phyloP scores from a whole-genome alignment of 176 grass and related monocot species.

The Zoysia pacifica region DNA sequence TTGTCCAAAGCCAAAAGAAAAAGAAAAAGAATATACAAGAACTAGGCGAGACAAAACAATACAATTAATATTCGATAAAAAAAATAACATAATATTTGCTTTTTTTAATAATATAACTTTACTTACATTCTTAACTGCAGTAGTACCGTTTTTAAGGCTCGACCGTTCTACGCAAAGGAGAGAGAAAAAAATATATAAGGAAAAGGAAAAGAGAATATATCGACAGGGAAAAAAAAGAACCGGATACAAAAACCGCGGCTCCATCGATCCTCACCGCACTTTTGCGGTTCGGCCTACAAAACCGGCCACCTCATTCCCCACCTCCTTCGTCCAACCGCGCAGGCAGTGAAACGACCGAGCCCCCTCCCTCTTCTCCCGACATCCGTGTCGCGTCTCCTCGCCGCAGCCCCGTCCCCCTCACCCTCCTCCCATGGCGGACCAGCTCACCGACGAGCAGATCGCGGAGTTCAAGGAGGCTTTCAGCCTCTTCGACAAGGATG shows the following conservation, averaged over 20 bases:
- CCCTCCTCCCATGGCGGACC: slow-evolving; percentile 67
- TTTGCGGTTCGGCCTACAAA: slow-evolving; percentile 35
- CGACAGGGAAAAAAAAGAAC: not conserved
- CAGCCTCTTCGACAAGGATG: slow-evolving; percentile 98
- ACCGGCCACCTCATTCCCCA: slow-evolving; percentile 21
- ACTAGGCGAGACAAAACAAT: too few relatives aligned
- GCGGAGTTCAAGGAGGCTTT: slow-evolving; percentile 93
- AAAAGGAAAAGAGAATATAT: not conserved
- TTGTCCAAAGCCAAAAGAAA: too few relatives aligned
- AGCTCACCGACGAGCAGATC: slow-evolving; percentile 92
- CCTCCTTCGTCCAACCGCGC: not conserved
- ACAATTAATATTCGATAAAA: too few relatives aligned
- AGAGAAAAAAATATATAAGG: not conserved
- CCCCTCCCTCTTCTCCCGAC: not conserved
- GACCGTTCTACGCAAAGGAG: not conserved
- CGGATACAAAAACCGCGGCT: slow-evolving; percentile 34
- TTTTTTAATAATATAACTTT: too few relatives aligned
- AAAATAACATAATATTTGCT: too few relatives aligned
- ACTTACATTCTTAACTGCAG: too few relatives aligned
- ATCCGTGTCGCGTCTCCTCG: not conserved
- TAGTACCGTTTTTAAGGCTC: too few relatives aligned
- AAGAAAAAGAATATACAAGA: too few relatives aligned
- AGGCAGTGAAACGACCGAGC: slow-evolving; percentile 5
- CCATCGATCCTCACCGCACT: not conserved
- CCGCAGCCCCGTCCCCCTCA: not conserved